phyloP scores from a whole-genome alignment of 768 basidiomycete genomes.

The Collybia sp. region DNA sequence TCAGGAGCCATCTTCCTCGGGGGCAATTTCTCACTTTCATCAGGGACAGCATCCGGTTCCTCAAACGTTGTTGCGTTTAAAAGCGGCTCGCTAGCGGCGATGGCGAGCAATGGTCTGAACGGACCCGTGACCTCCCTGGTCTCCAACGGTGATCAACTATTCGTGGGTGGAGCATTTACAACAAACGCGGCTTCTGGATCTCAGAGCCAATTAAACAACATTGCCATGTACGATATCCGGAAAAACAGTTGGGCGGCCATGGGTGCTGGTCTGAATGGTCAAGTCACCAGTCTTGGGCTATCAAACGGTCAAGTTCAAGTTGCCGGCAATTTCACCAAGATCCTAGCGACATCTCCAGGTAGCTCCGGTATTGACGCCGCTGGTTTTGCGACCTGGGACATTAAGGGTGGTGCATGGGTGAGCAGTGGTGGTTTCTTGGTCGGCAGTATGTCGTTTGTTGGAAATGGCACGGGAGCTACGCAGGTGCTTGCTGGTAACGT shows the following conservation, averaged over 20 bases:
- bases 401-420: conserved; percentile 56
- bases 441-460: conserved; percentile 66
- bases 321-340: conserved; percentile 70
- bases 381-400: conserved; percentile 79
- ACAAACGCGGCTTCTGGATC: conserved; percentile 56
- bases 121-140: conserved; percentile 69
- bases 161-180: conserved; percentile 84
- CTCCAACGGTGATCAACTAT: conserved; percentile 61
- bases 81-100: conserved; percentile 43
- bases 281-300: conserved; percentile 58
- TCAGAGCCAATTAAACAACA: conserved; percentile 45
- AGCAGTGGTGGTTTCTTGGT: conserved; percentile 70
- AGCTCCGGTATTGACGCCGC: conserved; percentile 32
- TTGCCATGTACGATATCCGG: conserved; percentile 70
- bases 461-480: conserved; percentile 54
- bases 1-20: conserved; percentile 69
- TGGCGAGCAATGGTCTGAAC: conserved; percentile 72
- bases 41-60: conserved; percentile 48
- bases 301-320: conserved; percentile 51
- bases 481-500: conserved; percentile 74
- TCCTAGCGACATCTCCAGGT: conserved; percentile 26
- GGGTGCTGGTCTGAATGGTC: conserved; percentile 71
- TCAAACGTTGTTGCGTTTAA: conserved; percentile 75
- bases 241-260: conserved; percentile 65
- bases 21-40: conserved; percentile 66